Base-by-base conservation (phyloP, 2,329 filamentous ascomycete species). In the Sphaerulina vaccinii region DNA sequence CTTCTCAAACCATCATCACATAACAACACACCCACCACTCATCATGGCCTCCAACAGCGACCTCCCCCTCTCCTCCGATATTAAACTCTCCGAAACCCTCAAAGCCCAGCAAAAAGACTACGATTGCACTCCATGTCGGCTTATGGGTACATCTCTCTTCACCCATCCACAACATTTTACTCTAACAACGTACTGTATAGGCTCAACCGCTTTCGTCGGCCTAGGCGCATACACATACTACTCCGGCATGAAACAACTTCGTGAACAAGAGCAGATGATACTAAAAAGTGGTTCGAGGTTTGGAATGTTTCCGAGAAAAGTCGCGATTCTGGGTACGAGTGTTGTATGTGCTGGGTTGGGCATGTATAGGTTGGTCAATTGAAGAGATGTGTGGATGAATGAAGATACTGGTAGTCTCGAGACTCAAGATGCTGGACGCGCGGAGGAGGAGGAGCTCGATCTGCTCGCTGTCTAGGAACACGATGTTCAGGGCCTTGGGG, bases 181-280 rank as follows among this genome's bases (percentile, higher is more conserved):
- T 41, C 29, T 35, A 21, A 27, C 39, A 4, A 23, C 18, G 11
- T 8, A 16, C 4, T 24, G 23, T 33, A 29, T 52, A 76, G 75
- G 75, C 40, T 72, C 66, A 41, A 68, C 66, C 38, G 74, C 68
- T 0, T 78, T 78, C 61, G 64, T 73, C 33, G 73, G 73, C 24
- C 70, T 77, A 41, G 75, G 75, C 49, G 66, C 70, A 19, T 77
- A 74, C 64, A 73, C 70, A 5, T 76, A 75, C 61, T 60, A 70
- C 29, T 74, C 73, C 2, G 75, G 75, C 4, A 73, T 73, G 62
- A 63, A 67, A 13, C 74, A 77, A 48, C 65, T 78, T 19, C 64
- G 62, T 9, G 60, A 72, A 36, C 69, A 73, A 29, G 61, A 71
- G 33, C 68, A 72, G 22, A 66, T 67, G 40, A 75, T 76, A 44